Percentiles rank a stretch among this genome's conserved stretches.
These are phyloP conservation scores for Apiospora marii DNA, from an alignment of 2,329 filamentous ascomycete genomes.

Conservation along the genomic window DNA sequence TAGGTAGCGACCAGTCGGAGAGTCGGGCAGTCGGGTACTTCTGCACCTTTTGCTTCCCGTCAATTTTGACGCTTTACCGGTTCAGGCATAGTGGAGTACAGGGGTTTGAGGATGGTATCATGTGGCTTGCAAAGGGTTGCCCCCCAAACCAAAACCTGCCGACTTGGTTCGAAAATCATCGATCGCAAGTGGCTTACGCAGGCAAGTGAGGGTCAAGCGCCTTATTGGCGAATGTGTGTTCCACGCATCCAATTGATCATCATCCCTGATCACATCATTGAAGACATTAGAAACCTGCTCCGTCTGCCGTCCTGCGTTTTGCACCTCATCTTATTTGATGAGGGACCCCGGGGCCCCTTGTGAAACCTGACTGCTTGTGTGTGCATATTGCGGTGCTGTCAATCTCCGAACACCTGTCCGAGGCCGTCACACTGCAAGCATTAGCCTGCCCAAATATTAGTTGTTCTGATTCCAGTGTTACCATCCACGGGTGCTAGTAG, in stretches of 20 bases:
- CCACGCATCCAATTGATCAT: not conserved
- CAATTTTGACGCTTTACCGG: not conserved
- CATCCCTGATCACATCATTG: conserved; percentile 8
- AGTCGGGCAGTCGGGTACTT: too few relatives aligned
- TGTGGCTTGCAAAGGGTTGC: not conserved
- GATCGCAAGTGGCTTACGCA: conserved; percentile 6
- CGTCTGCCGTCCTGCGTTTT: not conserved
- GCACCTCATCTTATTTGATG: not conserved
- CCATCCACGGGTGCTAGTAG: not conserved
- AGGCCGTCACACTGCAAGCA: not conserved
- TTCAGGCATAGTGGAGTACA: not conserved
- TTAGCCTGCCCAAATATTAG: not conserved
- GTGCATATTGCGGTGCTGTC: not conserved
- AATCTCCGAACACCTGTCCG: conserved; percentile 13
- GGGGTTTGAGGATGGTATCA: not conserved
- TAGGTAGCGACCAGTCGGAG: too few relatives aligned
- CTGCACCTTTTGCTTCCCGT: too few relatives aligned
- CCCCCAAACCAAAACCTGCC: not conserved
- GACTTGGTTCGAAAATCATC: not conserved
- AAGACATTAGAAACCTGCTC: not conserved
- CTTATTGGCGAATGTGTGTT: not conserved
- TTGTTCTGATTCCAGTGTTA: not conserved
- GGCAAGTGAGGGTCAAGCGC: not conserved
- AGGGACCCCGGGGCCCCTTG: not conserved
- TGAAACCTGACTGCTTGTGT: not conserved